Percentiles rank a stretch among this genome's conserved stretches.
Evolutionary conservation across 179 eudicot species (phyloP).

Genomic region (Drosera spatulata): DNA sequence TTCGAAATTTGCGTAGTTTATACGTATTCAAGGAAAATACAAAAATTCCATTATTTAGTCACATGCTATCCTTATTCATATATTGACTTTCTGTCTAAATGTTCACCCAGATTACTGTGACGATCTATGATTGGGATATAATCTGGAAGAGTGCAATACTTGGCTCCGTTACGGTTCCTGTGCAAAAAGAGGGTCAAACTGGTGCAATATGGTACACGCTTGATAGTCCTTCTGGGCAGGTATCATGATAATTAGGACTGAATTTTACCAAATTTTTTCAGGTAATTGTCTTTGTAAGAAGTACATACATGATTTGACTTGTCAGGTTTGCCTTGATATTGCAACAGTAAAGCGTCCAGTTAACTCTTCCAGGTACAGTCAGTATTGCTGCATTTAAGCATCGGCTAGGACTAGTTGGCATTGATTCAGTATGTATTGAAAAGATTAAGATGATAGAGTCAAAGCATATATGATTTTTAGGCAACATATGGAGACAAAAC

Average conservation of each 20-base stretch:
- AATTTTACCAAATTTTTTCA: neutral
- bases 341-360: conserved; percentile 40
- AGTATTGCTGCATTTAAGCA: neutral
- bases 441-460: too few relatives aligned
- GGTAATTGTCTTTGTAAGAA: neutral
- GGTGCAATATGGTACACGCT: conserved; percentile 75
- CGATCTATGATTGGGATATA: conserved; percentile 97
- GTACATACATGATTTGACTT: conserved; percentile 8
- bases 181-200: conserved; percentile 69
- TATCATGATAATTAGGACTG: conserved; percentile 8
- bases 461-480: too few relatives aligned
- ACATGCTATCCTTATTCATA: too few relatives aligned
- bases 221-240: conserved; percentile 88
- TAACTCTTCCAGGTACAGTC: conserved; percentile 52
- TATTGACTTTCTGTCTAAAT: conserved; percentile 5
- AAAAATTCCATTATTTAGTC: neutral
- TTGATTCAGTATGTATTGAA: too few relatives aligned
- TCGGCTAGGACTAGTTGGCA: neutral
- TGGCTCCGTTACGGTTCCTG: conserved; percentile 67
- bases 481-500: neutral
- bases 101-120: conserved; percentile 60
- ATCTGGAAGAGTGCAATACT: conserved; percentile 89
- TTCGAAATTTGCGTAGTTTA: neutral
- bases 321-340: conserved; percentile 82
- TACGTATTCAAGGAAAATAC: neutral